Percentiles rank a stretch among this genome's conserved stretches.
These are phyloP conservation scores for Mycena filopes DNA, from an alignment of 768 basidiomycete species.

Conservation along the genomic window DNA sequence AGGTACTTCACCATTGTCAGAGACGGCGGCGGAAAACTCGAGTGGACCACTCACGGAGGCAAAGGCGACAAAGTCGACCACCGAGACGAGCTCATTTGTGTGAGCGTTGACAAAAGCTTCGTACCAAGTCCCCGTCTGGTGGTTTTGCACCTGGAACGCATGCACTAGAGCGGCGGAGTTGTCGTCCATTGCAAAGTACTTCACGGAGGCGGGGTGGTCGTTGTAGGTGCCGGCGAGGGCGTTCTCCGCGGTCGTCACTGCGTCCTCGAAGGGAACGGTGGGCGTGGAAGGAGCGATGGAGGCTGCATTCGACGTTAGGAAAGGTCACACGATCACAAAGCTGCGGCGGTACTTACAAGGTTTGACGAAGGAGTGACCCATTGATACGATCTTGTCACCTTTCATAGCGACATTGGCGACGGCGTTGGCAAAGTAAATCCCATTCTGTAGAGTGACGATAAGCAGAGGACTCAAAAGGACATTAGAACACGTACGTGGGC, in stretches of 20 bases:
- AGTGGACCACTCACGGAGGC: too few relatives aligned
- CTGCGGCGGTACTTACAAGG: slow-evolving; percentile 32
- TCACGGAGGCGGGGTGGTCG: slow-evolving; percentile 42
- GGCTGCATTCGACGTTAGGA: too few relatives aligned
- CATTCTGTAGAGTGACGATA: too few relatives aligned
- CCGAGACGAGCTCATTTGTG: slow-evolving; percentile 51
- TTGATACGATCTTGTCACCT: slow-evolving; percentile 33
- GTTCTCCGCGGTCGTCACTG: slow-evolving; percentile 44
- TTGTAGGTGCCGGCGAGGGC: slow-evolving; percentile 43
- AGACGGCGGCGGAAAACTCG: too few relatives aligned
- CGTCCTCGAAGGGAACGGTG: slow-evolving; percentile 42
- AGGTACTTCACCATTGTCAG: too few relatives aligned
- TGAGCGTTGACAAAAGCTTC: slow-evolving; percentile 63
- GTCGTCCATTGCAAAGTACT: slow-evolving; percentile 46
- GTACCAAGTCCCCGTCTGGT: slow-evolving; percentile 50
- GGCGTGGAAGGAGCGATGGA: slow-evolving; percentile 38
- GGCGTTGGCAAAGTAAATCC: slow-evolving; percentile 43
- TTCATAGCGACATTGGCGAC: slow-evolving; percentile 39
- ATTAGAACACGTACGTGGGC: slow-evolving; percentile 33
- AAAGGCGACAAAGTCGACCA: slow-evolving; percentile 58
- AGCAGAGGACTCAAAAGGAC: too few relatives aligned
- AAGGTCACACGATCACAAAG: not conserved
- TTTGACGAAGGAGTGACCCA: slow-evolving; percentile 36
- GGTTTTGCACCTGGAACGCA: slow-evolving; percentile 35
- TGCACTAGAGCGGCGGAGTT: slow-evolving; percentile 45